A percentile compares a stretch with the other conserved stretches of the same genome.
These are phyloP conservation scores for Sugiyamaella neomexicana DNA, from an alignment of 1,139 yeast species.

Conservation along the genomic window DNA sequence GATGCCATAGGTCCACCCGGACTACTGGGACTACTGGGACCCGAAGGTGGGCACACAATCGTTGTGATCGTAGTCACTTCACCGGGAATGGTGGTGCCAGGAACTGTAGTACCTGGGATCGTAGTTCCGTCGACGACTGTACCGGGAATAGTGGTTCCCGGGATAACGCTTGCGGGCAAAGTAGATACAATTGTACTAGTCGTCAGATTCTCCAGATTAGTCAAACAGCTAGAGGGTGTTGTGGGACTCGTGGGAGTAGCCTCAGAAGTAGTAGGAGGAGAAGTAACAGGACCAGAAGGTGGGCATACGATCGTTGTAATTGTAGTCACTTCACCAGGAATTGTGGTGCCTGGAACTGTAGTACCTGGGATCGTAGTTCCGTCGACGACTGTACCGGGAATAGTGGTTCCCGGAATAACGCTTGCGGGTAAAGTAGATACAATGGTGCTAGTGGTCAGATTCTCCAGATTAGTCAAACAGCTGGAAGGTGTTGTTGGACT, in stretches of 20 bases:
- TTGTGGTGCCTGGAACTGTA: conserved; percentile 25
- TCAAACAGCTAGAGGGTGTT: background rate
- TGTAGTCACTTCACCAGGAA: conserved; percentile 23
- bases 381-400: conserved; percentile 15
- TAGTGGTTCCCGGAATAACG: conserved; percentile 18
- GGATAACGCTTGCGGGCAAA: conserved; percentile 25
- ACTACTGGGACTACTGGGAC: background rate
- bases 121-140: conserved; percentile 18
- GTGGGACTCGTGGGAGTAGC: conserved; percentile 15
- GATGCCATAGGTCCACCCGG: background rate
- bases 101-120: conserved; percentile 23
- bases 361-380: conserved; percentile 23
- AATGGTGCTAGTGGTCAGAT: conserved; percentile 3
- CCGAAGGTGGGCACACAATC: background rate
- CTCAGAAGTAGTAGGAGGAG: background rate
- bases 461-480: background rate
- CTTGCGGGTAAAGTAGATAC: conserved; percentile 18
- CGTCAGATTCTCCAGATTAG: background rate
- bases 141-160: conserved; percentile 25
- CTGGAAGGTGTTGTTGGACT: background rate
- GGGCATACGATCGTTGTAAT: background rate
- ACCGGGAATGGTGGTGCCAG: conserved; percentile 10
- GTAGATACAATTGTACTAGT: conserved; percentile 18
- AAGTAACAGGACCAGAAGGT: background rate
- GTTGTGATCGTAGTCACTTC: conserved; percentile 16